Percentiles rank a stretch among this genome's conserved stretches.
phyloP scores from a whole-genome alignment of 768 basidiomycete species.

The Lactifluus piperatus region DNA sequence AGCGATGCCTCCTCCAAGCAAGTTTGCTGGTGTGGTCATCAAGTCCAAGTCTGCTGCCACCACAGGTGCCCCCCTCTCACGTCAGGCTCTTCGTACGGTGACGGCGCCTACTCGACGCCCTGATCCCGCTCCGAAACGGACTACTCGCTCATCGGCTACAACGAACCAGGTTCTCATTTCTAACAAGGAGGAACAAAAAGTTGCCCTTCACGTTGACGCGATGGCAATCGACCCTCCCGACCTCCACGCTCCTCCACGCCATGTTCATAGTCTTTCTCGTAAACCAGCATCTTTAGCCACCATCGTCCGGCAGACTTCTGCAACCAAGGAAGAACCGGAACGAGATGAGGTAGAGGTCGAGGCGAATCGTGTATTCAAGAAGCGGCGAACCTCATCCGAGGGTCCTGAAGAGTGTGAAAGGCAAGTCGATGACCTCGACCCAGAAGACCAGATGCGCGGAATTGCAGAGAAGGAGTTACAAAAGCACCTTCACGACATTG shows the following conservation, averaged over 20 bases:
- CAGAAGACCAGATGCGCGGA: constrained; percentile 35
- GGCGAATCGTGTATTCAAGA: constrained; percentile 55
- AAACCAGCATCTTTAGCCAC: neutral
- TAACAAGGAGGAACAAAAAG: constrained; percentile 24
- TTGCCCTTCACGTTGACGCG: constrained; percentile 37
- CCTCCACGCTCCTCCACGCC: constrained; percentile 24
- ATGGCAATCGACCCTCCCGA: constrained; percentile 34
- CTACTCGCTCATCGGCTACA: constrained; percentile 23
- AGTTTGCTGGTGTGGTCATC: constrained; percentile 51
- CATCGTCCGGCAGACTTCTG: neutral
- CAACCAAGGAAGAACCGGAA: neutral
- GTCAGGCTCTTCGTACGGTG: constrained; percentile 51
- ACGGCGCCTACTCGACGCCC: constrained; percentile 8
- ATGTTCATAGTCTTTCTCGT: constrained; percentile 20
- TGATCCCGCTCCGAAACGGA: constrained; percentile 17
- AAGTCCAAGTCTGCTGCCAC: constrained; percentile 47
- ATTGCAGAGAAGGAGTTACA: constrained; percentile 28
- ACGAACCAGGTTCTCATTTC: constrained; percentile 27
- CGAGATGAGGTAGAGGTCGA: constrained; percentile 46
- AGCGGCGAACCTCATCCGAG: constrained; percentile 66
- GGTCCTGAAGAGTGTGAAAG: constrained; percentile 35
- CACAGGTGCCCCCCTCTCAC: constrained; percentile 24
- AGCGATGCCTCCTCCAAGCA: constrained; percentile 30
- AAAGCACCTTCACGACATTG: constrained; percentile 23
- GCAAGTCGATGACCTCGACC: constrained; percentile 30